Conservation (phyloP, 257 asterid species). For the Rubia yunnanensis region DNA sequence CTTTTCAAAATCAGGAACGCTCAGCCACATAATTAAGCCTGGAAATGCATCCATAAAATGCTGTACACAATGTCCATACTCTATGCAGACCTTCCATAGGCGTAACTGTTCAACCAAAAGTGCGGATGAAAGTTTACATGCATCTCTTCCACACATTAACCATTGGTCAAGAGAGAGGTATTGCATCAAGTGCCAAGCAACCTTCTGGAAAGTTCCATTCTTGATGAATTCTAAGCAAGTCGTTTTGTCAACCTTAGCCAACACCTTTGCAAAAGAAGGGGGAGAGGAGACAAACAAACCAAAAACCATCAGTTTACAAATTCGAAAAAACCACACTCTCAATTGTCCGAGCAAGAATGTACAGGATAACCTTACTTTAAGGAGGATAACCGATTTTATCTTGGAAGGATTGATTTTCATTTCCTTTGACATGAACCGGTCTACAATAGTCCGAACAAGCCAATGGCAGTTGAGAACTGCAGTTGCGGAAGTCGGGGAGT, state of each 20-base stretch:
- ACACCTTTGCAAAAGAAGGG: constrained; percentile 40
- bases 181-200: constrained; percentile 77
- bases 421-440: constrained; percentile 47
- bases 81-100: constrained; percentile 66
- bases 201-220: constrained; percentile 52
- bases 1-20: constrained; percentile 49
- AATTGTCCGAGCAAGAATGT: constrained; percentile 1
- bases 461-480: constrained; percentile 58
- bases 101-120: constrained; percentile 85
- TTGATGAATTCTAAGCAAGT: constrained; percentile 48
- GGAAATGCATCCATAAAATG: constrained; percentile 58
- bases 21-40: constrained; percentile 67
- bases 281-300: background rate
- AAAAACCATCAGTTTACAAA: background rate
- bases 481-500: constrained; percentile 80
- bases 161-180: constrained; percentile 53
- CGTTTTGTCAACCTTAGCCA: constrained; percentile 57
- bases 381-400: constrained; percentile 66
- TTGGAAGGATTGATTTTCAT: constrained; percentile 49
- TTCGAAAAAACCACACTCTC: background rate
- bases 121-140: constrained; percentile 64
- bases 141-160: constrained; percentile 59
- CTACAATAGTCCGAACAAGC: constrained; percentile 71
- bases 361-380: constrained; percentile 45
- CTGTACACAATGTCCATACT: constrained; percentile 55